Evolutionary conservation across 2,329 filamentous ascomycete species (phyloP).

Genomic region (Rachicladosporium sp.): DNA sequence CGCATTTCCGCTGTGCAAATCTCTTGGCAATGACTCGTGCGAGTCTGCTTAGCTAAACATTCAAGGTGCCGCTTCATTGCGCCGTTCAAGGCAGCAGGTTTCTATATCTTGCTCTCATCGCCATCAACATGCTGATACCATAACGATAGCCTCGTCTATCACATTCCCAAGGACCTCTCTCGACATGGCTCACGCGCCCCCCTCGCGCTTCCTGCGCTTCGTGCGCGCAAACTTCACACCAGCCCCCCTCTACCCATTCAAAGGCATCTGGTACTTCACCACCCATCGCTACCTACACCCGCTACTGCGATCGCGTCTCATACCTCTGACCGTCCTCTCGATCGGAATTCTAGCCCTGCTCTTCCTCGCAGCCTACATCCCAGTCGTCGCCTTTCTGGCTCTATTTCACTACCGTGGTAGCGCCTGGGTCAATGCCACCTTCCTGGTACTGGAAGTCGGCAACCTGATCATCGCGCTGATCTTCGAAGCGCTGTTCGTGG

Average conservation of each 20-base stretch:
- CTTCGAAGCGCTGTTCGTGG: constrained; percentile 43
- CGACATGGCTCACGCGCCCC: too few species aligned
- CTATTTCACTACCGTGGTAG: constrained; percentile 70
- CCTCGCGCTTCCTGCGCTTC: constrained; percentile 10
- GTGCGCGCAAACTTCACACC: constrained; percentile 22
- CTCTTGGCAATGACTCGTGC: too few species aligned
- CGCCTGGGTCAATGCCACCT: constrained; percentile 81
- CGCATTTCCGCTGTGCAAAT: too few species aligned
- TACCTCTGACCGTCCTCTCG: constrained; percentile 74
- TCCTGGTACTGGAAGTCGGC: constrained; percentile 64
- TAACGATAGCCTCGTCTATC: too few species aligned
- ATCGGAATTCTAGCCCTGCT: constrained; percentile 71
- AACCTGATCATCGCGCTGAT: constrained; percentile 48
- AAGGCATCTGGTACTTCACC: constrained; percentile 70
- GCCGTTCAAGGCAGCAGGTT: too few species aligned
- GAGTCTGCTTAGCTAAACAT: too few species aligned
- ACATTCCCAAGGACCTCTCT: too few species aligned
- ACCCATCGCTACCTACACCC: constrained; percentile 71
- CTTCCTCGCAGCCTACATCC: constrained; percentile 78
- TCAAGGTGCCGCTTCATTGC: too few species aligned
- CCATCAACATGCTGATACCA: too few species aligned
- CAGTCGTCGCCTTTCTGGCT: constrained; percentile 76
- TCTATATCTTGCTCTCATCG: too few species aligned
- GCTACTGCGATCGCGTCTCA: constrained; percentile 61
- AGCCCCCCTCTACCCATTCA: constrained; percentile 23